A percentile compares a stretch with the other conserved stretches of the same genome.
These are phyloP conservation scores for Ascodesmis nigricans DNA, from an alignment of 495 filamentous ascomycete species.

Conservation along the genomic window DNA sequence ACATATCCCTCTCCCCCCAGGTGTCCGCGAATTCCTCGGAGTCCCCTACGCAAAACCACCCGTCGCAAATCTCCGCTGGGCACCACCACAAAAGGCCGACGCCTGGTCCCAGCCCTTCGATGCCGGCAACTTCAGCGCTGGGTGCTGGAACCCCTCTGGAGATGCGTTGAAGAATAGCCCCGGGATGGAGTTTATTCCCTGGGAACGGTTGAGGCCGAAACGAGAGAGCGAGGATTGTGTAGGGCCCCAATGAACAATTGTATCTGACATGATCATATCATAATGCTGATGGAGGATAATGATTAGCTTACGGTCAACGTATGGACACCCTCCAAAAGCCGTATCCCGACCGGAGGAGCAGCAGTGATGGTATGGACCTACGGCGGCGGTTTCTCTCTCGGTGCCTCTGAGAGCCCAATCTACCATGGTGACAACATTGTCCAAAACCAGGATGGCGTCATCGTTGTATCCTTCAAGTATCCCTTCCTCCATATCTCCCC, in stretches of 20 bases:
- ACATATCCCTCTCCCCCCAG: too few species aligned
- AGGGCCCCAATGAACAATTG: too few species aligned
- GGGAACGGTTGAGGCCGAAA: too few species aligned
- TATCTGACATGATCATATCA: too few species aligned
- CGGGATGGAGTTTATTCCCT: too few species aligned
- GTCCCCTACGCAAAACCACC: constrained; percentile 1
- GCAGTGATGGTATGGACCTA: constrained; percentile 38
- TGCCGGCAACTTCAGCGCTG: neutral
- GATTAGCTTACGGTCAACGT: constrained; percentile 2
- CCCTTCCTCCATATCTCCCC: too few species aligned
- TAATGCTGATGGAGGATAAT: too few species aligned
- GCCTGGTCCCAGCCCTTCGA: neutral
- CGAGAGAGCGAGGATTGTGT: constrained; percentile 27
- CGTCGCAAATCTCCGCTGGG: neutral
- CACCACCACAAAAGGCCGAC: neutral
- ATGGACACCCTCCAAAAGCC: neutral
- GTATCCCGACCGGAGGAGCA: too few species aligned
- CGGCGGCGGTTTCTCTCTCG: constrained; percentile 35
- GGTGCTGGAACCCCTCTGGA: constrained; percentile 1
- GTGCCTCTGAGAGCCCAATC: neutral
- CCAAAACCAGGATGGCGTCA: neutral
- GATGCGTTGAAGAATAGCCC: too few species aligned
- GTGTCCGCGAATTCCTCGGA: constrained; percentile 1
- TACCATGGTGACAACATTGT: constrained; percentile 1
- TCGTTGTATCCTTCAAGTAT: constrained; percentile 4